Conservation (phyloP, 2,329 filamentous ascomycete species). For the Colletotrichum cuscutae region DNA sequence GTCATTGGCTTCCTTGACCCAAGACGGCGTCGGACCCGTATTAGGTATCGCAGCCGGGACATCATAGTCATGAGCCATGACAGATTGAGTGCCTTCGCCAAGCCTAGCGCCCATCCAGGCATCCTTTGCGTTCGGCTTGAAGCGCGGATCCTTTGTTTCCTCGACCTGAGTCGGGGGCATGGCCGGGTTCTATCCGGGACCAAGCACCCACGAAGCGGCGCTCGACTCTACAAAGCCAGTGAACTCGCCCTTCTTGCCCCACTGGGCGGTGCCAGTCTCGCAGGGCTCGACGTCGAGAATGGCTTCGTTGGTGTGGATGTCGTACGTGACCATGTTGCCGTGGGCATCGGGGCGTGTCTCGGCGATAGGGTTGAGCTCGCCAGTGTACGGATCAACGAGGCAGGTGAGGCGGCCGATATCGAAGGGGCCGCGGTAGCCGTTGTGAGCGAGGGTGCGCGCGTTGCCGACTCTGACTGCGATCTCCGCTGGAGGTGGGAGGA, state of each 20-base stretch:
- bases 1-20: constrained; percentile 22
- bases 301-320: neutral
- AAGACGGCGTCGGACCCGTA: constrained; percentile 1
- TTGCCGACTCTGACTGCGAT: neutral
- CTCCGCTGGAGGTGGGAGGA: neutral
- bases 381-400: constrained; percentile 8
- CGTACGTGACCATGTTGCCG: neutral
- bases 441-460: neutral
- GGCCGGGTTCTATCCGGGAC: constrained; percentile 20
- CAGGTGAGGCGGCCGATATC: constrained; percentile 16
- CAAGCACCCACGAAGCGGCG: constrained; percentile 1
- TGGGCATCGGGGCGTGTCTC: neutral
- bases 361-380: constrained; percentile 9
- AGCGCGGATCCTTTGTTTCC: neutral
- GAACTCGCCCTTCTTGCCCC: constrained; percentile 22
- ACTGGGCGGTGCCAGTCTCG: neutral
- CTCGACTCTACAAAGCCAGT: constrained; percentile 6
- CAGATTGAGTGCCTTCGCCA: neutral
- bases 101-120: constrained; percentile 15
- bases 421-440: constrained; percentile 6
- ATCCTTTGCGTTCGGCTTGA: neutral
- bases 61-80: neutral
- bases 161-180: neutral
- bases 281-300: neutral
- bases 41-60: neutral